Evolutionary conservation across 129 eudicot genomes (phyloP).

Genomic region (Logfia minima): DNA sequence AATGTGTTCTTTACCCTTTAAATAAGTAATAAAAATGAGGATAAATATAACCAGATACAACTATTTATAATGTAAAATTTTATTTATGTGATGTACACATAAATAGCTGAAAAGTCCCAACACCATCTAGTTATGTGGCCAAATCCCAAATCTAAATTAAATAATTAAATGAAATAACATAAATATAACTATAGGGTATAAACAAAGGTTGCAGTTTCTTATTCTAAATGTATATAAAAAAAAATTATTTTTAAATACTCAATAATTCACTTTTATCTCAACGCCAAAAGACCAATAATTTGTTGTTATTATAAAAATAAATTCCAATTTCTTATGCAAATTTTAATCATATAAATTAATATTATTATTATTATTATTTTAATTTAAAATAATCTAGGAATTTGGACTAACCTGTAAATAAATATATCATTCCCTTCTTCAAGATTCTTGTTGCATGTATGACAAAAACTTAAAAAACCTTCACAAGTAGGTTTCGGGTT

Average conservation of each 20-base stretch:
- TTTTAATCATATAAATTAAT: background rate
- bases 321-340: background rate
- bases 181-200: too few relatives aligned
- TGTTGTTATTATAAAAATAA: background rate
- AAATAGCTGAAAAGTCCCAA: background rate
- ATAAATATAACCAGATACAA: too few relatives aligned
- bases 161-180: too few relatives aligned
- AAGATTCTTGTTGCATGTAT: conserved; percentile 67
- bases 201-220: background rate
- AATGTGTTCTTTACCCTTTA: background rate
- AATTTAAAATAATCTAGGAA: background rate
- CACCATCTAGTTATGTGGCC: background rate
- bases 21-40: too few relatives aligned
- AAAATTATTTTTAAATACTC: too few relatives aligned
- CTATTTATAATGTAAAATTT: too few relatives aligned
- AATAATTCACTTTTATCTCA: background rate
- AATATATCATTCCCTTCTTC: conserved; percentile 62
- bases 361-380: too few relatives aligned
- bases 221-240: too few relatives aligned
- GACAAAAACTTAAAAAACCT: conserved; percentile 62
- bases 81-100: background rate
- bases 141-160: background rate
- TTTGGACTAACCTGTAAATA: conserved; percentile 65
- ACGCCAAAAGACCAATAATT: background rate
- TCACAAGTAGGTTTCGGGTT: conserved; percentile 45